These are phyloP conservation scores for Juglanconis oblonga DNA, from an alignment of 2,329 filamentous ascomycete species.

Conservation along the genomic window DNA sequence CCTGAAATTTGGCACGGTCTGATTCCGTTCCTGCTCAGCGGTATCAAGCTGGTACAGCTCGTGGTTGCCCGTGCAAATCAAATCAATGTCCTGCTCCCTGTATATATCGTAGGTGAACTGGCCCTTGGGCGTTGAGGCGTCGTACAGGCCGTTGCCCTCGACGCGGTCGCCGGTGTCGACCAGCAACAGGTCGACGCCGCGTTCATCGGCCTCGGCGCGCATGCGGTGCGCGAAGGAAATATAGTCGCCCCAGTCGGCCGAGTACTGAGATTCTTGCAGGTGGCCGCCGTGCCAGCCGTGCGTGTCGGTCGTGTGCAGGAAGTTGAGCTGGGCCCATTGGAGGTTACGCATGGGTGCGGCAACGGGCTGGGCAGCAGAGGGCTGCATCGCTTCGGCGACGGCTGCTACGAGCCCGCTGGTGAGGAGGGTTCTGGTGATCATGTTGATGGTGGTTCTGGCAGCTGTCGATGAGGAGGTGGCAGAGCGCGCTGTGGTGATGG, in stretches of 20 bases:
- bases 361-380: constrained; percentile 73
- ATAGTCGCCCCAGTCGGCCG: constrained; percentile 97
- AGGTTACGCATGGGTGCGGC: constrained; percentile 79
- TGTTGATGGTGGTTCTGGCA: constrained; percentile 19
- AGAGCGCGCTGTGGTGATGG: background rate
- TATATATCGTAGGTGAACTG: constrained; percentile 86
- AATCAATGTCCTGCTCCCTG: constrained; percentile 75
- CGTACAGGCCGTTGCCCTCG: constrained; percentile 92
- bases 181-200: constrained; percentile 83
- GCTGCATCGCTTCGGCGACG: constrained; percentile 60
- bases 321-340: constrained; percentile 92
- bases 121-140: constrained; percentile 83
- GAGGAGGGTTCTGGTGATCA: constrained; percentile 31
- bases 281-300: constrained; percentile 97
- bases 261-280: constrained; percentile 89
- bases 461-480: background rate
- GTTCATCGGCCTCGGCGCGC: constrained; percentile 71
- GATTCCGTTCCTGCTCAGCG: constrained; percentile 72
- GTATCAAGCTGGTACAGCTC: constrained; percentile 85
- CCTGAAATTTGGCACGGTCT: constrained; percentile 79
- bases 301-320: constrained; percentile 93
- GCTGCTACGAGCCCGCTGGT: constrained; percentile 37
- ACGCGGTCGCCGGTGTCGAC: constrained; percentile 92
- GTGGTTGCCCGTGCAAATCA: constrained; percentile 88
- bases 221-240: constrained; percentile 87